Base-by-base conservation (phyloP, 2,329 filamentous ascomycete genomes). In the Aaosphaeria arxii region DNA sequence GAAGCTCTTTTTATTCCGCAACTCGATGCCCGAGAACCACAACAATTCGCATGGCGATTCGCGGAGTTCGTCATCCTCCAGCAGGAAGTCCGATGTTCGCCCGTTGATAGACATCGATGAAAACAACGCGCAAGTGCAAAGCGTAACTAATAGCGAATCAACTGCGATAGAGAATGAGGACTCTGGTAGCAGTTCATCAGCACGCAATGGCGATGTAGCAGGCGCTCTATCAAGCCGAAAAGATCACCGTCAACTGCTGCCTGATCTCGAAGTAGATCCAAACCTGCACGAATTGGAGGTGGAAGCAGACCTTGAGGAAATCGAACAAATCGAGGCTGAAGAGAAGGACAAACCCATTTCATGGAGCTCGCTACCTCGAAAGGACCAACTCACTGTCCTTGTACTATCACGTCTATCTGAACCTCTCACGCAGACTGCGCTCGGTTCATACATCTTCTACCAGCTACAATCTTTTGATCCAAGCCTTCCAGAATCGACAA, bases 371-470 rank as follows among this genome's bases (percentile, higher is more conserved):
- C 74, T 95, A 1, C 91, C 91, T 0, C 79, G 82, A 49, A 95
- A 91, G 69, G 77, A 82, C 41, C 90, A 95, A 70, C 78, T 95
- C 17, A 73, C 86, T 30, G 85, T 95, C 48, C 77, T 95, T 43
- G 90, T 87, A 0, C 73, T 95, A 40, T 86, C 89, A 6, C 83
- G 91, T 30, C 74, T 95, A 24, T 89, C 87, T 7, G 91, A 95
- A 64, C 90, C 90, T 4, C 74, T 95, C 33, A 87, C 89, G 0
- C 88, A 94, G 63, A 91, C 88, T 1, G 70, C 66, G 1, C 58
- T 71, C 2, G 66, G 66, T 11, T 81, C 87, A 1, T 95, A 95
- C 70, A 84, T 95, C 76, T 95, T 89, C 71, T 95, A 92, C 69
- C 89, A 94, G 67, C 80, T 96, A n/a, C 84, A 83, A 57, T 92